A percentile compares a stretch with the other conserved stretches of the same genome.
These are phyloP conservation scores for Saccharum officinarum DNA, from an alignment of 176 grass and related monocot genomes.

Conservation along the genomic window DNA sequence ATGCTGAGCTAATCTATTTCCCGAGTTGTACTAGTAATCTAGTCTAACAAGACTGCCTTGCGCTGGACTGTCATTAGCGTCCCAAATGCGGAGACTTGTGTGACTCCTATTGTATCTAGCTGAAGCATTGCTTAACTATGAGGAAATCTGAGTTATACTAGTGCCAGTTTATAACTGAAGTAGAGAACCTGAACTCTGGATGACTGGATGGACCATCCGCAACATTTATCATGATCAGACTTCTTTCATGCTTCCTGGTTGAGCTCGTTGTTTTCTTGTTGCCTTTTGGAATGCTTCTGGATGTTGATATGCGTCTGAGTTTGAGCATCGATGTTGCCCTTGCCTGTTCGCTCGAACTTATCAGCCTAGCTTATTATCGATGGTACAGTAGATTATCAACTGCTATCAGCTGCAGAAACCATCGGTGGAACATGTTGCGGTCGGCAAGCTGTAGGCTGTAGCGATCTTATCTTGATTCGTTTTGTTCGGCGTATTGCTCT, in stretches of 20 bases:
- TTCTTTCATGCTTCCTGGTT: background rate
- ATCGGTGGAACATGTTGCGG: background rate
- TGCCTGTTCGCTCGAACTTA: too few species aligned
- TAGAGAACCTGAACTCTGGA: background rate
- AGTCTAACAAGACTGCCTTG: background rate
- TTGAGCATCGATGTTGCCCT: background rate
- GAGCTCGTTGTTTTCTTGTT: background rate
- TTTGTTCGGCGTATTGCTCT: background rate
- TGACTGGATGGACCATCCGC: background rate
- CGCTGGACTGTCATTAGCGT: background rate
- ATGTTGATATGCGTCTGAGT: background rate
- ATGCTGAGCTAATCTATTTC: background rate
- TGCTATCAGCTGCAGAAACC: too few species aligned
- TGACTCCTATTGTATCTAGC: constrained; percentile 9
- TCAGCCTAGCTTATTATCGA: too few species aligned
- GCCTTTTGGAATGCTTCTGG: background rate
- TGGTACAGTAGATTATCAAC: too few species aligned
- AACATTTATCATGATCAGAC: background rate
- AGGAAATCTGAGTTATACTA: background rate
- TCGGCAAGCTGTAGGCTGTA: background rate
- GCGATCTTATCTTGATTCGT: background rate
- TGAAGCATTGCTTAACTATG: constrained; percentile 4
- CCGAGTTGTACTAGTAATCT: background rate
- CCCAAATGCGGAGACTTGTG: background rate
- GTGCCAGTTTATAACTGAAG: background rate